These are phyloP conservation scores for Corniculantispora saksenae DNA, from an alignment of 2,329 filamentous ascomycete species.

Conservation along the genomic window DNA sequence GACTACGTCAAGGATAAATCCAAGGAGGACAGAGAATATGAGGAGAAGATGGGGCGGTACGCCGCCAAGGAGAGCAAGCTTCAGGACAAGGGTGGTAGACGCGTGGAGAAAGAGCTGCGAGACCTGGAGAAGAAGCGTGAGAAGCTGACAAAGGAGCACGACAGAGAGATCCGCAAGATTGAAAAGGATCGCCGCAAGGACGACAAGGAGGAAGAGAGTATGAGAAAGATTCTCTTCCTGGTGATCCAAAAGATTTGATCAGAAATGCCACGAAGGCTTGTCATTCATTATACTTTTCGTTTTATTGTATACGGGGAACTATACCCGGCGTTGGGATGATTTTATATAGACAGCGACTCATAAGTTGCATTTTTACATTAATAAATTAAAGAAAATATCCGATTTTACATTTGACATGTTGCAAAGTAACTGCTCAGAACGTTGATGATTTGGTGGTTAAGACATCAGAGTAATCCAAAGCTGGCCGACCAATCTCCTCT, in stretches of 20 bases:
- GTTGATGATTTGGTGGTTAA: no score
- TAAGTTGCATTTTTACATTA: no score
- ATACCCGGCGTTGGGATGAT: background rate
- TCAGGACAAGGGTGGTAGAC: background rate
- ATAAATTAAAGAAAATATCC: no score
- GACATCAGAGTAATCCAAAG: no score
- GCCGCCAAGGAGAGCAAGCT: background rate
- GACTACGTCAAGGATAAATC: background rate
- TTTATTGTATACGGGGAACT: background rate
- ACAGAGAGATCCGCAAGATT: conserved; percentile 16
- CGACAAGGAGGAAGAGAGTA: conserved; percentile 21
- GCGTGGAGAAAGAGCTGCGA: conserved; percentile 1
- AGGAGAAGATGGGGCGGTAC: conserved; percentile 9
- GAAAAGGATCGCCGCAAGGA: conserved; percentile 16
- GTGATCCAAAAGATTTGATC: conserved; percentile 7
- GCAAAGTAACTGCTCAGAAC: no score
- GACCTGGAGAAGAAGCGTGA: conserved; percentile 16
- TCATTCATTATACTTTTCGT: background rate
- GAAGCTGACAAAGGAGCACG: conserved; percentile 1
- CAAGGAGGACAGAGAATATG: conserved; percentile 11
- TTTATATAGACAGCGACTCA: background rate
- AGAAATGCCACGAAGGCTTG: no score
- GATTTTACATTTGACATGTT: no score
- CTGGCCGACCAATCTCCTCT: no score
- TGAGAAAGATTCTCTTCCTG: conserved; percentile 21